phyloP scores from a whole-genome alignment of 345 rosid species.

The Eucalyptus cloeziana region DNA sequence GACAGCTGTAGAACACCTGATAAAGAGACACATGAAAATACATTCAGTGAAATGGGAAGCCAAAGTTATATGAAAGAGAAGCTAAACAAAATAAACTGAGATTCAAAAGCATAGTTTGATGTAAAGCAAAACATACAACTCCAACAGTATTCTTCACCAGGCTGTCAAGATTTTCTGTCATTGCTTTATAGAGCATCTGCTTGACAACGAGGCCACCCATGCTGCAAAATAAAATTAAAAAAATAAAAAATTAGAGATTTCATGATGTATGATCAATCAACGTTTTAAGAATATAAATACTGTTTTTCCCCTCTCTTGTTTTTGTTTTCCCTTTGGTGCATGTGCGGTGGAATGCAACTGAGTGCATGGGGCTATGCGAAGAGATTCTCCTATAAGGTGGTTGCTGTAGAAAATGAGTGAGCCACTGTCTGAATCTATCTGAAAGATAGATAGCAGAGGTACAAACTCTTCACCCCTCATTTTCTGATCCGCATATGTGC shows the following conservation, averaged over 20 bases:
- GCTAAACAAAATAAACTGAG: not conserved
- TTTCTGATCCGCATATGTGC: not conserved
- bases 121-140: constrained; percentile 40
- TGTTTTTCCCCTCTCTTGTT: not conserved
- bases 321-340: not conserved
- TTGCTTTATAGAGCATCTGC: constrained; percentile 87
- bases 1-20: constrained; percentile 96
- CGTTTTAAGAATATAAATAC: not conserved
- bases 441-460: not conserved
- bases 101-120: not conserved
- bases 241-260: not conserved
- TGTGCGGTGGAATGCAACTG: not conserved
- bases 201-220: constrained; percentile 98
- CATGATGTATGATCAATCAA: not conserved
- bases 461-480: not conserved
- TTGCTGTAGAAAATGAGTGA: not conserved
- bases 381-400: not conserved
- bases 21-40: not conserved
- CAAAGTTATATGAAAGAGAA: not conserved
- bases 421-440: not conserved
- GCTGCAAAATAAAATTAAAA: constrained; percentile 23
- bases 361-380: not conserved
- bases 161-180: constrained; percentile 57
- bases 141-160: constrained; percentile 89
- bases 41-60: not conserved